phyloP scores from a whole-genome alignment of 345 rosid genomes.

The Lepidium africanum region DNA sequence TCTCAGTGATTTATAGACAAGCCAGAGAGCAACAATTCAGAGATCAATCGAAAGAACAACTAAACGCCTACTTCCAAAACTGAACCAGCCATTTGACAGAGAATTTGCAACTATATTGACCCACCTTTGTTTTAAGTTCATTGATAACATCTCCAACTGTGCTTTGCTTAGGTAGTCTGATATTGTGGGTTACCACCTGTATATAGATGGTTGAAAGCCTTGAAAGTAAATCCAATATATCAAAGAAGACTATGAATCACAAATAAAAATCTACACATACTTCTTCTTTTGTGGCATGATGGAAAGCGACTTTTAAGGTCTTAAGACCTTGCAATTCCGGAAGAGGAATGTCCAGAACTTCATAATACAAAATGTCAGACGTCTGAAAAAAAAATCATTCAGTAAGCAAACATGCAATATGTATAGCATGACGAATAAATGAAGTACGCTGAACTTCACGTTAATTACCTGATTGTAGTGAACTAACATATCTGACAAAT shows the following conservation, averaged over 20 bases:
- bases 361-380: slow-evolving; percentile 87
- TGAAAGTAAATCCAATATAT: background rate
- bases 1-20: background rate
- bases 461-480: slow-evolving; percentile 80
- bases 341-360: slow-evolving; percentile 92
- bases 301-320: slow-evolving; percentile 80
- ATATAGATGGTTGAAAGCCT: slow-evolving; percentile 17
- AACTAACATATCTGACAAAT: slow-evolving; percentile 79
- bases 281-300: slow-evolving; percentile 74
- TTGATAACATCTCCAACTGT: slow-evolving; percentile 86
- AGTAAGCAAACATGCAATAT: slow-evolving; percentile 17
- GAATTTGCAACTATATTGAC: background rate
- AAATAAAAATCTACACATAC: slow-evolving; percentile 35
- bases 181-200: slow-evolving; percentile 77
- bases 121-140: slow-evolving; percentile 83
- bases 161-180: slow-evolving; percentile 90
- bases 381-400: slow-evolving; percentile 35
- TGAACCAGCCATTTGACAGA: background rate
- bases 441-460: background rate
- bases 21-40: background rate
- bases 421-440: slow-evolving; percentile 11
- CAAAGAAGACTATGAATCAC: background rate
- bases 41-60: background rate
- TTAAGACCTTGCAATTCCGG: slow-evolving; percentile 91
- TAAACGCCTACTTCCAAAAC: background rate